Evolutionary conservation across 805 yeast species (phyloP).

Genomic region (Wickerhamiella shivajii): DNA sequence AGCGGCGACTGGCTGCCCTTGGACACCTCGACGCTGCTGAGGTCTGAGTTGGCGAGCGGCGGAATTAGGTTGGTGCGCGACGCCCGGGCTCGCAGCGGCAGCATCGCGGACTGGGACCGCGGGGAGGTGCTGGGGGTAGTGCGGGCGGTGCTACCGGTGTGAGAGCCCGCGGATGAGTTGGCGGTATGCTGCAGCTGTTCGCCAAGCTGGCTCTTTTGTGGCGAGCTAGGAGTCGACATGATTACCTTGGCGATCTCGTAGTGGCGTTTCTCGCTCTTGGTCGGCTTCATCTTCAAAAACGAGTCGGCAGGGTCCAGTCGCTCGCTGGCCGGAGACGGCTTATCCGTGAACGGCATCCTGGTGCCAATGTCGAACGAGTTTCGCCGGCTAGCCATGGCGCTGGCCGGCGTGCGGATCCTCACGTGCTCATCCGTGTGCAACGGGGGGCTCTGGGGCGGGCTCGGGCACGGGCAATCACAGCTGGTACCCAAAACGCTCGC

Average conservation of each 20-base stretch:
- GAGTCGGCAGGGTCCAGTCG: slow-evolving; percentile 8
- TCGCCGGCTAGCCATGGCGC: slow-evolving; percentile 18
- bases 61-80: not conserved
- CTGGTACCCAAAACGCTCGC: slow-evolving; percentile 16
- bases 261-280: slow-evolving; percentile 8
- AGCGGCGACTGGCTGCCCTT: slow-evolving; percentile 22
- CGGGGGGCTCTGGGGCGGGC: slow-evolving; percentile 15
- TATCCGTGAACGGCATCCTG: slow-evolving; percentile 17
- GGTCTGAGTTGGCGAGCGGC: slow-evolving; percentile 4
- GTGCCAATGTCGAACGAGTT: slow-evolving; percentile 22
- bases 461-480: slow-evolving; percentile 19
- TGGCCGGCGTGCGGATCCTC: slow-evolving; percentile 24
- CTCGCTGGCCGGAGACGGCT: slow-evolving; percentile 6
- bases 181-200: not conserved
- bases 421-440: slow-evolving; percentile 19
- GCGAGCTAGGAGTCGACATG: slow-evolving; percentile 8
- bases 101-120: slow-evolving; percentile 4
- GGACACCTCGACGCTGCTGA: slow-evolving; percentile 8
- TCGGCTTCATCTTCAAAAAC: slow-evolving; percentile 6
- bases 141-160: too few relatives aligned
- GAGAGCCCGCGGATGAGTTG: too few relatives aligned
- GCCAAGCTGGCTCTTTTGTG: not conserved
- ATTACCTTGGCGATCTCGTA: slow-evolving; percentile 11
- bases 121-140: too few relatives aligned
- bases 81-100: slow-evolving; percentile 3